phyloP scores from a whole-genome alignment of 2,329 filamentous ascomycete genomes.

The Aspergillus hiratsukae region DNA sequence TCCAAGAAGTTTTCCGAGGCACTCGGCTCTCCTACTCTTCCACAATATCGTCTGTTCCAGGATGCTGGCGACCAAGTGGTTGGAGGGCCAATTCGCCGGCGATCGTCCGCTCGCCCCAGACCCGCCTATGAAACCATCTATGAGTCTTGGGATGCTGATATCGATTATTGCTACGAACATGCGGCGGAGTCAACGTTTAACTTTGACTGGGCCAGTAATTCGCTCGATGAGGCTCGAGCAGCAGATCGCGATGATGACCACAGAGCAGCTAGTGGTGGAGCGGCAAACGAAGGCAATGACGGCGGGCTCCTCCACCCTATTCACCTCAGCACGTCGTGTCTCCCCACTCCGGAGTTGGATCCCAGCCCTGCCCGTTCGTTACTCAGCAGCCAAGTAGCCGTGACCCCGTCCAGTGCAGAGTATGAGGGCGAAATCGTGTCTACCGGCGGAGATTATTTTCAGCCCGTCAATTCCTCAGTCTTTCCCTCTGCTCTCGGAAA shows the following conservation, averaged over 20 bases:
- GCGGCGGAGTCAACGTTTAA: constrained; percentile 58
- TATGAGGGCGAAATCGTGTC: constrained; percentile 24
- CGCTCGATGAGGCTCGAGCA: constrained; percentile 28
- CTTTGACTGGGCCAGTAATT: constrained; percentile 52
- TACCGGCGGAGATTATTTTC: constrained; percentile 26
- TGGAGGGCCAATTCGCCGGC: constrained; percentile 11
- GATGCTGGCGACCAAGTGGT: constrained; percentile 13
- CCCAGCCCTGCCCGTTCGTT: constrained; percentile 29
- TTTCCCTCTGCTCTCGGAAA: constrained; percentile 29
- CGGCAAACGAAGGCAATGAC: constrained; percentile 8
- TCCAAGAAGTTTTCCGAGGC: constrained; percentile 43
- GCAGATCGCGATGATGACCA: constrained; percentile 13
- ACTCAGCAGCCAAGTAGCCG: constrained; percentile 21
- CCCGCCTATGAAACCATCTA: constrained; percentile 27
- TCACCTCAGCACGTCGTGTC: constrained; percentile 20
- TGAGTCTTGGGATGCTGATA: constrained; percentile 57
- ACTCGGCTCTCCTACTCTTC: constrained; percentile 40
- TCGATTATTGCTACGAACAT: constrained; percentile 60
- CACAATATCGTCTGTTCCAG: constrained; percentile 19
- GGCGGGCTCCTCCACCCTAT: constrained; percentile 16
- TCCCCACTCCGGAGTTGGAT: constrained; percentile 32
- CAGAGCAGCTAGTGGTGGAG: constrained; percentile 6
- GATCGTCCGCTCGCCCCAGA: constrained; percentile 13
- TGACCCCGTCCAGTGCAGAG: constrained; percentile 28
- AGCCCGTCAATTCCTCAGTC: constrained; percentile 28